phyloP scores from a whole-genome alignment of 139 green algal species.

The Eudorina sp. region DNA sequence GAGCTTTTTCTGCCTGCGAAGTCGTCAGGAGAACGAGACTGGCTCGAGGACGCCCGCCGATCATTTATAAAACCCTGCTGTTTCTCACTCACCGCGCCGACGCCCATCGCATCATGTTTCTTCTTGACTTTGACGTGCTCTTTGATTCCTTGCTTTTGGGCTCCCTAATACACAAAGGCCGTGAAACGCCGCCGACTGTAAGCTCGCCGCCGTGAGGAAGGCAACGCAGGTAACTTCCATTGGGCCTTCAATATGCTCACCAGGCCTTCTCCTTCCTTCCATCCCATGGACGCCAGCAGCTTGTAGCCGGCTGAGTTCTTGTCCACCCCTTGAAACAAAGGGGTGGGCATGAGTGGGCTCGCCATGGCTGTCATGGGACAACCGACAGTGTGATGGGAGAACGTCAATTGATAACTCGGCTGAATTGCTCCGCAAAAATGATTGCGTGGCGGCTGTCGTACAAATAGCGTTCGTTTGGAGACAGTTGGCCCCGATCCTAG shows the following conservation, averaged over 20 bases:
- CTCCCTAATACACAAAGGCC: conserved; percentile 64
- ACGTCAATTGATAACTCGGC: too few species aligned
- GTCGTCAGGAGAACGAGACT: background rate
- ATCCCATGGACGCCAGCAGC: conserved; percentile 84
- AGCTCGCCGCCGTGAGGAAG: too few species aligned
- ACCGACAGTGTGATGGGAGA: too few species aligned
- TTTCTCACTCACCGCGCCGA: conserved; percentile 72
- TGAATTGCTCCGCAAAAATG: too few species aligned
- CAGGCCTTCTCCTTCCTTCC: conserved; percentile 89
- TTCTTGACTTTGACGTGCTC: conserved; percentile 90
- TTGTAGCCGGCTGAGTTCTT: conserved; percentile 83
- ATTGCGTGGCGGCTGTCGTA: too few species aligned
- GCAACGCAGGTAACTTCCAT: too few species aligned
- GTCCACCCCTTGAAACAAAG: conserved; percentile 73
- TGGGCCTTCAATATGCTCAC: too few species aligned
- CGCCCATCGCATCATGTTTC: conserved; percentile 84
- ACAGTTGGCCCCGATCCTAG: too few species aligned
- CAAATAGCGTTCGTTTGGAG: too few species aligned
- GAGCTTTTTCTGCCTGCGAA: conserved; percentile 66
- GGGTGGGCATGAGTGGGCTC: background rate
- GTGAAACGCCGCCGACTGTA: background rate
- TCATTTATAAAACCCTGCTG: background rate
- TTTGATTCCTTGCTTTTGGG: conserved; percentile 87
- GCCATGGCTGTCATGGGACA: conserved; percentile 24
- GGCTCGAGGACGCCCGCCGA: background rate